A percentile compares a stretch with the other conserved stretches of the same genome.
Evolutionary conservation across 768 basidiomycete species (phyloP).

Genomic region (Hemileccinum impolitum): DNA sequence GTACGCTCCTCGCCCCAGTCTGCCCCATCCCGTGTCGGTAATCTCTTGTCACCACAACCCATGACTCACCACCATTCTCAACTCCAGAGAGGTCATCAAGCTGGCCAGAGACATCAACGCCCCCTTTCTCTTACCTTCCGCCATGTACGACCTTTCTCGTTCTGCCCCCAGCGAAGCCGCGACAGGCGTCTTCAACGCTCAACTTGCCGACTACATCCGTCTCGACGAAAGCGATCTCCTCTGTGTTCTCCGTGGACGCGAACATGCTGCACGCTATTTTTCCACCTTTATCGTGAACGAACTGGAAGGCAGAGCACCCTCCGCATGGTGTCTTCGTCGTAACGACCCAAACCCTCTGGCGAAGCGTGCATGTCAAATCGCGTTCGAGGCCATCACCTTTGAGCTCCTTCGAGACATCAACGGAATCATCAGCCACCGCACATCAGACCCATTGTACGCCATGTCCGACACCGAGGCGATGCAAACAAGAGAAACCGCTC

Average conservation of each 20-base stretch:
- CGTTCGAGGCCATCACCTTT: constrained; percentile 72
- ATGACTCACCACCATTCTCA: constrained; percentile 5
- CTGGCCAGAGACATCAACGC: constrained; percentile 57
- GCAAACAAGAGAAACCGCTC: constrained; percentile 51
- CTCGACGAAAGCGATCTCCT: constrained; percentile 53
- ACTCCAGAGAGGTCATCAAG: constrained; percentile 58
- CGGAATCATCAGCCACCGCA: constrained; percentile 61
- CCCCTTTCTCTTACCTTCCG: constrained; percentile 62
- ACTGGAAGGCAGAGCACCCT: constrained; percentile 60
- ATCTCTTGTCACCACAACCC: neutral
- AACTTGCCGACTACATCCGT: constrained; percentile 37
- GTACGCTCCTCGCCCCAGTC: constrained; percentile 51
- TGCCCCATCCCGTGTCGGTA: constrained; percentile 70
- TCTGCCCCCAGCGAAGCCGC: constrained; percentile 59
- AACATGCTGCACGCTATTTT: constrained; percentile 68
- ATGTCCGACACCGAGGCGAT: constrained; percentile 65
- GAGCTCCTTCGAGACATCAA: constrained; percentile 73
- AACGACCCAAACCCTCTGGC: constrained; percentile 42
- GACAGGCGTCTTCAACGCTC: constrained; percentile 43
- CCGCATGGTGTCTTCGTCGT: constrained; percentile 46
- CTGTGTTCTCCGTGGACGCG: constrained; percentile 62
- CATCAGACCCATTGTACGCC: constrained; percentile 67
- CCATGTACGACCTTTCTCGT: constrained; percentile 79
- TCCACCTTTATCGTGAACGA: constrained; percentile 76
- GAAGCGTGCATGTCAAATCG: constrained; percentile 60